Base-by-base conservation (phyloP, 2,329 filamentous ascomycete species). In the Neofusicoccum ribis region DNA sequence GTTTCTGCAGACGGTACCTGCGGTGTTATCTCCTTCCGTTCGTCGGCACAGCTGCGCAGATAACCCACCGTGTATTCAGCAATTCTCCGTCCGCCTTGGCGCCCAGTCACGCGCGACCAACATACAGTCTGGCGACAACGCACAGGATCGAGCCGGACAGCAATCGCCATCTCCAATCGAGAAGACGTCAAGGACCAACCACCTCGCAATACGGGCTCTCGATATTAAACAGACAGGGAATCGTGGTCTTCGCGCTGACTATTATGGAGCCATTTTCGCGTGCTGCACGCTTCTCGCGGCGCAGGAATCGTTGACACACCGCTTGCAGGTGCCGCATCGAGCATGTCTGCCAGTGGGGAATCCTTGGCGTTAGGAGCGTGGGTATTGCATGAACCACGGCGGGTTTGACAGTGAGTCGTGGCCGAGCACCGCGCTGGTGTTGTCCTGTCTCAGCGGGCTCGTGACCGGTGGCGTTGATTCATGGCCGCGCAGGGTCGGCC, bases 41-140 rank as follows among this genome's bases (percentile, higher is more conserved):
- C 31, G 8, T 17, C 14, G 23, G 12, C 37, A 14, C 31, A n/a
- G 52, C 20, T 27, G 27, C 12, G 43, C 52, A 12, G 39, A 59
- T n/a, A 59, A 15, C 39, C 23, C 15, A 34, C 23, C 51, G 14
- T n/a, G n/a, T 12, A 5, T 41, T 8, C 39, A 58, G 34, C 37
- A 59, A 59, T 9, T 59, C 54, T 46, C 54, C 54, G 41, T 14
- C 23, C 15, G 23, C 14, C 54, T 59, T 59, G 54, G 54, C 54
- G 39, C 54, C 54, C 41, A 59, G 54, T 27, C 37, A 54, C 20
- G 54, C 52, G 47, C 23, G 47, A 23, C 23, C 4, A 23, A 23
- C 23, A 23, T 23, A 23, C 23, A 23, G 23, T 23, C 23, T 23
- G 23, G 23, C 23, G 23, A 23, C 23, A 23, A 23, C 23, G 23